Conservation (phyloP, 1,284 basidiomycete species). For the Ceratobasidium sp. region DNA sequence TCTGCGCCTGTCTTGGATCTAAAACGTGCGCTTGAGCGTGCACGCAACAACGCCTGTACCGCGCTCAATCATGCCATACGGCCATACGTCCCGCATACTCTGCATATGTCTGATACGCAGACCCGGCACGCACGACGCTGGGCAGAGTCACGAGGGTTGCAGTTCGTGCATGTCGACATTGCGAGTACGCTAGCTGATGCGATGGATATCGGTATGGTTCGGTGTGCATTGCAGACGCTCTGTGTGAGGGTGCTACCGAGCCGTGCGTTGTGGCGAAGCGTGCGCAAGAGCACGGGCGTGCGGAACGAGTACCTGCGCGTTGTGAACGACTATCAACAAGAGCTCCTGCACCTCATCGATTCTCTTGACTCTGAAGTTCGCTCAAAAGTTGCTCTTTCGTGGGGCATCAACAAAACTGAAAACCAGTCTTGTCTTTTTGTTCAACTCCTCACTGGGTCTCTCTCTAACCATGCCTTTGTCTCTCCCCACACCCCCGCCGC, state of each 20-base stretch:
- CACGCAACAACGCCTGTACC: conserved; percentile 27
- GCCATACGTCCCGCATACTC: conserved; percentile 2
- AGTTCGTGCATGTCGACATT: conserved; percentile 27
- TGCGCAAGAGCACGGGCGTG: conserved; percentile 1
- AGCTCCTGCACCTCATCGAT: neutral
- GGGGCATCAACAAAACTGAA: conserved; percentile 9
- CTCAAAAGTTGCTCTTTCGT: neutral
- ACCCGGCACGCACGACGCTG: conserved; percentile 16
- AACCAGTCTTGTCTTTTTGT: neutral
- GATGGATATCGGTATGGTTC: conserved; percentile 31
- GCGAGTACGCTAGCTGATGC: conserved; percentile 20
- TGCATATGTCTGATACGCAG: neutral
- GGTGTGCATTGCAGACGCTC: conserved; percentile 14
- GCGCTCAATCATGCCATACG: conserved; percentile 23
- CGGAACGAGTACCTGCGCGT: conserved; percentile 13
- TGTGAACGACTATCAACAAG: conserved; percentile 23
- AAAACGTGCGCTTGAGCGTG: conserved; percentile 21
- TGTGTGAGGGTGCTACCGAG: conserved; percentile 2
- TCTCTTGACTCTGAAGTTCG: conserved; percentile 19
- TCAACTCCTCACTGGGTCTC: conserved; percentile 17
- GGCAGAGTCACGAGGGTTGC: conserved; percentile 31
- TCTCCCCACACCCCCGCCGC: conserved; percentile 18
- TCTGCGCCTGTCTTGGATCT: neutral
- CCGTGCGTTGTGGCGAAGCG: neutral
- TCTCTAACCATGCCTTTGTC: conserved; percentile 26